phyloP scores from a whole-genome alignment of 495 filamentous ascomycete species.

The Echria macrotheca region DNA sequence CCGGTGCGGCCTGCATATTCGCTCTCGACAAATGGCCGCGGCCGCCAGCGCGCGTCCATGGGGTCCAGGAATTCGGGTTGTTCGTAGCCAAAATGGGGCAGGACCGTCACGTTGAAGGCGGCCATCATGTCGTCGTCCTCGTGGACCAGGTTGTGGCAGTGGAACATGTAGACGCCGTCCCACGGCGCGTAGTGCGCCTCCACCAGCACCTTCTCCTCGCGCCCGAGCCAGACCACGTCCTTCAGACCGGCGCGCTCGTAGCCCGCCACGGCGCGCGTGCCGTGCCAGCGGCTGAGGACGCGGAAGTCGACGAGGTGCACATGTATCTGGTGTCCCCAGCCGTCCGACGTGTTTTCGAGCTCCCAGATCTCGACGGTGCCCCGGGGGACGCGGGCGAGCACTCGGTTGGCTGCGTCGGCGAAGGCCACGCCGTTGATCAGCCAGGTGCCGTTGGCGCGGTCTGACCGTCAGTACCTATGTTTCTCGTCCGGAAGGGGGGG shows the following conservation, averaged over 20 bases:
- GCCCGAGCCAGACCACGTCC: conserved; percentile 43
- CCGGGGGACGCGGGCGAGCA: conserved; percentile 38
- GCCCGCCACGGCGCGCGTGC: conserved; percentile 29
- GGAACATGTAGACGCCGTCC: conserved; percentile 49
- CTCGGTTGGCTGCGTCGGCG: conserved; percentile 39
- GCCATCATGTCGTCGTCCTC: conserved; percentile 56
- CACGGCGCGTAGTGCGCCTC: conserved; percentile 44
- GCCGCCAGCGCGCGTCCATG: conserved; percentile 16
- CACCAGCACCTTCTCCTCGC: conserved; percentile 40
- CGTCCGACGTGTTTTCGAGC: conserved; percentile 38
- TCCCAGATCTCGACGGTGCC: conserved; percentile 45
- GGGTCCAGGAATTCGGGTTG: conserved; percentile 30
- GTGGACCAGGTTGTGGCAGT: conserved; percentile 51
- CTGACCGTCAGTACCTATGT: no score
- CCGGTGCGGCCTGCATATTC: background rate
- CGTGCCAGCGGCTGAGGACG: conserved; percentile 32
- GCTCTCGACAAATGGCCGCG: background rate
- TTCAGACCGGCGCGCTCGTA: conserved; percentile 47
- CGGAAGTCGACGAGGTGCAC: conserved; percentile 54
- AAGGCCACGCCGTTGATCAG: conserved; percentile 47
- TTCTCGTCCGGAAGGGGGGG: no score
- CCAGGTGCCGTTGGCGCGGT: conserved; percentile 32
- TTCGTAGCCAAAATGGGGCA: conserved; percentile 38
- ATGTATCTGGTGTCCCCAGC: conserved; percentile 48
- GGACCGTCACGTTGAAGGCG: conserved; percentile 46